phyloP scores from a whole-genome alignment of 345 rosid species.

The Raphanus sativus region DNA sequence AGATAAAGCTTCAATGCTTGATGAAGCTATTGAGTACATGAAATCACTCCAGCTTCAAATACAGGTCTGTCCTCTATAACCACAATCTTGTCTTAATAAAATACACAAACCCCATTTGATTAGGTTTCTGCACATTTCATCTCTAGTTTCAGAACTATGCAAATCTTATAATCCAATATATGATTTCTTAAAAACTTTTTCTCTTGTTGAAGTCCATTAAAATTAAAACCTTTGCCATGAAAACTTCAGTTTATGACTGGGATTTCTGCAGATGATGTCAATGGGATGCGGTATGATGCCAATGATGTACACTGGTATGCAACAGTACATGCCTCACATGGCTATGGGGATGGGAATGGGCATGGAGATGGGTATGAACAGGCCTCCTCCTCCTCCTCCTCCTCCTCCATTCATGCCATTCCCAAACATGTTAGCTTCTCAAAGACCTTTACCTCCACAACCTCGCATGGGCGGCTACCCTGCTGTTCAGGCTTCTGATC shows the following conservation, averaged over 20 bases:
- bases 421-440: conserved; percentile 63
- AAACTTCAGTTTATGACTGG: conserved; percentile 19
- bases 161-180: not conserved
- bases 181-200: not conserved
- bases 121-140: not conserved
- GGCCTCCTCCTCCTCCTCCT: conserved; percentile 30
- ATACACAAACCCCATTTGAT: not conserved
- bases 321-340: conserved; percentile 60
- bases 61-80: conserved; percentile 15
- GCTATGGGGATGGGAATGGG: conserved; percentile 59
- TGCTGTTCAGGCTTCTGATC: conserved; percentile 57
- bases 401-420: conserved; percentile 62
- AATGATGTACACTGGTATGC: conserved; percentile 71
- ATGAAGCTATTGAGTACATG: conserved; percentile 44
- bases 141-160: not conserved
- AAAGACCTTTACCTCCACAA: conserved; percentile 49
- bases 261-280: conserved; percentile 70
- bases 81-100: not conserved
- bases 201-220: conserved; percentile 3
- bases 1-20: conserved; percentile 44
- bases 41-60: conserved; percentile 44
- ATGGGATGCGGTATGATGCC: conserved; percentile 83
- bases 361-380: conserved; percentile 52
- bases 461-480: conserved; percentile 57
- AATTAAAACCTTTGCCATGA: not conserved